Base-by-base conservation (phyloP, 768 basidiomycete species). In the Boletus pseudopeckii region DNA sequence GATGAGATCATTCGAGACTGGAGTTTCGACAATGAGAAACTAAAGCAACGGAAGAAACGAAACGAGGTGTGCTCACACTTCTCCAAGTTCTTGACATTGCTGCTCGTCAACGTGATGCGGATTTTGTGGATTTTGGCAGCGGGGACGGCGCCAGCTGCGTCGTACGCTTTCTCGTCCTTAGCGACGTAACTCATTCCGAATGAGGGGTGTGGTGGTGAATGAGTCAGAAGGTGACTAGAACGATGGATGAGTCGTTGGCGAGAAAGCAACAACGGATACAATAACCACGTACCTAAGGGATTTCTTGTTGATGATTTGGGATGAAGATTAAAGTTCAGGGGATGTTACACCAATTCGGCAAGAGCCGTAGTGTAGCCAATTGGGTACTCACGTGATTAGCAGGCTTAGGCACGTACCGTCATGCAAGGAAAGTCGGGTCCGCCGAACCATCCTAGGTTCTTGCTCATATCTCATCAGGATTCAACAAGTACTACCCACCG, bases 151-250 rank as follows among this genome's bases (percentile, higher is more conserved):
- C 92, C 92, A 45, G 90, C 87, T 56, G 92, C 93, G 64, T 98
- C 97, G 80, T 93, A 94, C 73, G 97, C 94, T 75, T 98, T 94
- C 75, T 94, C 92, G 74, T 88, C 90, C 85, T 93, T 93, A 81
- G 92, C 90, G 91, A 92, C 92, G 89, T 95, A 92, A 90, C 90
- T 92, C 92, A 92, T 92, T 76, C 71, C 88, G 61, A 54, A 66
- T 20, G 38, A 52, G 50, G 51, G 43, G 33, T 26, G 4, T 43
- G 42, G n/a, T 59, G 53, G 52, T 57, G 66, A 77, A 78, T 77
- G 84, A 87, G 85, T 84, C 80, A 89, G 86, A 80, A 87, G 87
- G 87, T 88, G 88, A 87, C 86, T 87, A 24, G 52, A 20, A 34
- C 9, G 48, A 18, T 14, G 52, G 9, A 10, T 52, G 32, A 48